Percentiles rank a stretch among this genome's conserved stretches.
phyloP scores from a whole-genome alignment of 257 asterid genomes.

The Verbena officinalis region DNA sequence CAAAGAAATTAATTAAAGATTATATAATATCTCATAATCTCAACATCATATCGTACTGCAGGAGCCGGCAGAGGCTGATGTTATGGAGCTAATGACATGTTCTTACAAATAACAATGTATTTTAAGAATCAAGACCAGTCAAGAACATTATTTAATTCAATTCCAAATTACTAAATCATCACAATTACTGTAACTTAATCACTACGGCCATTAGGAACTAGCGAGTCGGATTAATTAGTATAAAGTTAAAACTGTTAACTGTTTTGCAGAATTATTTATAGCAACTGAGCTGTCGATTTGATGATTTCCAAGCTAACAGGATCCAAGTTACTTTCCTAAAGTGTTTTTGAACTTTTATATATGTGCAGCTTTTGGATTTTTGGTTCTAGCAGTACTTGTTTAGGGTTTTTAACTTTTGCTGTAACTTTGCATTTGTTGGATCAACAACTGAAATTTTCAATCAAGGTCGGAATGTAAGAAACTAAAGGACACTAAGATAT shows the following conservation, averaged over 20 bases:
- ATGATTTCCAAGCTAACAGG: constrained; percentile 42
- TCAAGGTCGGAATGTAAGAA: constrained; percentile 28
- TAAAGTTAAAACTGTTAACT: constrained; percentile 7
- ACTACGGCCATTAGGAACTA: constrained; percentile 12
- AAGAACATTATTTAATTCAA: not conserved
- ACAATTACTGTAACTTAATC: constrained; percentile 5
- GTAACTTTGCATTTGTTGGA: constrained; percentile 32
- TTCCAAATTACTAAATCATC: not conserved
- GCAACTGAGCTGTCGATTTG: constrained; percentile 45
- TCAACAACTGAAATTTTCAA: not conserved
- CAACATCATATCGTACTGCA: no score
- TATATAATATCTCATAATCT: no score
- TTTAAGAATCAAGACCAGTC: constrained; percentile 27
- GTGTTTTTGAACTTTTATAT: constrained; percentile 4
- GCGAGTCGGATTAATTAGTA: not conserved
- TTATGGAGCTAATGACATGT: constrained; percentile 21
- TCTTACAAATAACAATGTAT: not conserved
- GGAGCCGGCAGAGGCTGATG: constrained; percentile 37
- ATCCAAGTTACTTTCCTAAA: constrained; percentile 25
- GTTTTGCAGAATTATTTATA: not conserved
- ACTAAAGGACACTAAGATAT: constrained; percentile 8
- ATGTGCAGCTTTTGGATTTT: constrained; percentile 15
- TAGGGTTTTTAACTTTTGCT: constrained; percentile 30
- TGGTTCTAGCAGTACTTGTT: constrained; percentile 11
- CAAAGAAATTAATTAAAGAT: no score